Conservation (phyloP, 1,284 basidiomycete species). For the Trametes polyzona region DNA sequence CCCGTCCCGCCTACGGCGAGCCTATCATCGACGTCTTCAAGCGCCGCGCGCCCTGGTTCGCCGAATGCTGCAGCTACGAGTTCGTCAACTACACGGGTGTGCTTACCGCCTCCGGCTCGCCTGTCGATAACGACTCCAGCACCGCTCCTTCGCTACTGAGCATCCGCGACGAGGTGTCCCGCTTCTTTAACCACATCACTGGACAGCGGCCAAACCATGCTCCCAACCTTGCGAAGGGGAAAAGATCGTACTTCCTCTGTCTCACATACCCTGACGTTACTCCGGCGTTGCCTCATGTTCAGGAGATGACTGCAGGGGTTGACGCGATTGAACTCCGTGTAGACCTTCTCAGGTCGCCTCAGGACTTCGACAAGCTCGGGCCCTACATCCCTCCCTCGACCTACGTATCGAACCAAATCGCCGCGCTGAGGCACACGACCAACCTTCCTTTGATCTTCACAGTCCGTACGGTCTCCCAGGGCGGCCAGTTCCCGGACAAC, state of each 20-base stretch:
- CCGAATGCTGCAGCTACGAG: slow-evolving; percentile 83
- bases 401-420: slow-evolving; percentile 86
- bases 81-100: slow-evolving; percentile 79
- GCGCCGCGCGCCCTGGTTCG: slow-evolving; percentile 87
- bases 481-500: slow-evolving; percentile 89
- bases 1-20: slow-evolving; percentile 88
- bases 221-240: slow-evolving; percentile 57
- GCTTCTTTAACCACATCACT: slow-evolving; percentile 92
- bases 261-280: slow-evolving; percentile 91
- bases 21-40: slow-evolving; percentile 82
- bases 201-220: slow-evolving; percentile 73
- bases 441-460: slow-evolving; percentile 92
- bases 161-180: slow-evolving; percentile 53
- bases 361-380: slow-evolving; percentile 47
- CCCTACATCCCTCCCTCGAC: slow-evolving; percentile 68
- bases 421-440: slow-evolving; percentile 78
- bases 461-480: slow-evolving; percentile 86
- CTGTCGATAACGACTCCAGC: slow-evolving; percentile 11
- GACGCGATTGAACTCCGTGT: slow-evolving; percentile 95
- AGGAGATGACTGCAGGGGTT: slow-evolving; percentile 79
- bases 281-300: slow-evolving; percentile 70
- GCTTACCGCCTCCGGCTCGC: slow-evolving; percentile 12
- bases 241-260: slow-evolving; percentile 88
- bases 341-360: slow-evolving; percentile 76
- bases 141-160: slow-evolving; percentile 22